phyloP scores from a whole-genome alignment of 257 asterid genomes.

The Linderniella brevidens region DNA sequence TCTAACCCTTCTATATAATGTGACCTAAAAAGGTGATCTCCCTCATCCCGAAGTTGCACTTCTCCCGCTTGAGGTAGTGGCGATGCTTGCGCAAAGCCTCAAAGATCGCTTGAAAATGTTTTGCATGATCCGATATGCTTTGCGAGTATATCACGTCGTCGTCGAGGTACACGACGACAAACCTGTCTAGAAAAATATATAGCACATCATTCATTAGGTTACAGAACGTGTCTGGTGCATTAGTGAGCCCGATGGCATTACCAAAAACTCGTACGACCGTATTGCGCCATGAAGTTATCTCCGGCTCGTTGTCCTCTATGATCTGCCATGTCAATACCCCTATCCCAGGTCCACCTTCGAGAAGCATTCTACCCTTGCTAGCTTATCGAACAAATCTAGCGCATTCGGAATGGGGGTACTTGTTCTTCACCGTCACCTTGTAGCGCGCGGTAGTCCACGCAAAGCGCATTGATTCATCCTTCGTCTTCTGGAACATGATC shows the following conservation, averaged over 20 bases:
- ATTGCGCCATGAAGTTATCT: neutral
- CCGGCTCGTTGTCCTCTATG: neutral
- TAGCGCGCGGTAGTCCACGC: neutral
- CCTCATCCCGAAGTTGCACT: neutral
- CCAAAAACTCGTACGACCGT: neutral
- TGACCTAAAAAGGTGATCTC: neutral
- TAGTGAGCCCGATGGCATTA: neutral
- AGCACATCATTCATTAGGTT: neutral
- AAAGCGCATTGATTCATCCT: too few species aligned
- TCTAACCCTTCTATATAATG: neutral
- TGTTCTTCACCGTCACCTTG: neutral
- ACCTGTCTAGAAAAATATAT: neutral
- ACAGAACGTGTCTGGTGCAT: neutral
- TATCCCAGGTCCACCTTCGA: neutral
- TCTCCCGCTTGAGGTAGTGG: neutral
- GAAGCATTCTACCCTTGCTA: neutral
- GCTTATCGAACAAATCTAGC: neutral
- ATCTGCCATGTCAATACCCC: neutral
- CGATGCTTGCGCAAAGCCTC: neutral
- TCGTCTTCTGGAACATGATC: too few species aligned
- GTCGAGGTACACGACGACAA: neutral
- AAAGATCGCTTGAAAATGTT: neutral
- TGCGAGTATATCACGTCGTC: neutral
- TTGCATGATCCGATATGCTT: neutral
- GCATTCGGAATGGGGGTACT: conserved; percentile 1